Evolutionary conservation across 2,329 filamentous ascomycete species (phyloP), one percentile per base, ranked within the genome.

Genomic region (Lasiodiplodia sp.): DNA sequence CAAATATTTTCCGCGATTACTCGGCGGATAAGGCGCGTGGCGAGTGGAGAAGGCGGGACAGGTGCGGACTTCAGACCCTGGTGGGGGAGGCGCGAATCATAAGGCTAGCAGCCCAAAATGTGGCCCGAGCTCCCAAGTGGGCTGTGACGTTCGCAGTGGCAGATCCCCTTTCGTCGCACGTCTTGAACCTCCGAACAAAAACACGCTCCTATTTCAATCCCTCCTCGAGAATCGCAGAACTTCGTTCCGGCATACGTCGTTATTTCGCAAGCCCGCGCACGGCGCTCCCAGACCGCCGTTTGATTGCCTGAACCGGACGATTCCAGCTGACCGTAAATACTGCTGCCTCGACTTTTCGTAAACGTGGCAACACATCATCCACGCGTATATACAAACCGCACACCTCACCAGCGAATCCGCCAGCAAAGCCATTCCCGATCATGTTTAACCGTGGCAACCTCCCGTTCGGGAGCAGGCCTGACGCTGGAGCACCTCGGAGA

Each of bases 391-490:
- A 66, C n/a, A 65, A 3, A 11, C 23, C 49, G 25, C 51, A 16
- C 34, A 23, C 12, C 5, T 47, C 18, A 47, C 44, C 11, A 16
- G 8, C n/a, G 40, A 47, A 8, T 31, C 16, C 14, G 28, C 18
- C 47, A 16, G 40, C 21, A 38, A 16, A 64, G 3, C 40, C 18
- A 5, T 25, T 12, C 6, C n/a, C 60, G 12, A 67, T n/a, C 63
- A 88, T 88, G 87, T 88, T 88, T 76, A 88, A 87, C 75, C 84
- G 86, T 71, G 83, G 84, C 74, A 84, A 85, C 69, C 75, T 84
- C n/a, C 80, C 81, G 51, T 86, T 83, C 73, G 75, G 76, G 34
- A 72, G 74, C 25, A 72, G 75, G 47, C 77, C 81, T 69, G 65
- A 80, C 64, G 78, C 80, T 28, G 80, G 81, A 38, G 79, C 80